Evolutionary conservation across 2,329 filamentous ascomycete species (phyloP).

Genomic region (Fusarium sterilihyphosum): DNA sequence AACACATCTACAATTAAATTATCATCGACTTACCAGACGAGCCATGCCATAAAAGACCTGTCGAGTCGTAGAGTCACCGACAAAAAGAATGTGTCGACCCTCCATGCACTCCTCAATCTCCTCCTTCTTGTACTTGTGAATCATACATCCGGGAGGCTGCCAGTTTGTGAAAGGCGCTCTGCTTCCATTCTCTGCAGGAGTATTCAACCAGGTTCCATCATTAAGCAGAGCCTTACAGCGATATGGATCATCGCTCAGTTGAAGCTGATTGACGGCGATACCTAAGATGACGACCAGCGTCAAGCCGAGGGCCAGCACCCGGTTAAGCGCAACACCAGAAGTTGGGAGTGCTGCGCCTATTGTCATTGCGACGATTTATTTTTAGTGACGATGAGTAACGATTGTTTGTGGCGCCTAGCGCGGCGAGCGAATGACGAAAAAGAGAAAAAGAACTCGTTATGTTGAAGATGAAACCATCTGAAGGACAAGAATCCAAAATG

Average conservation of each 20-base stretch:
- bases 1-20: background rate
- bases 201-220: constrained; percentile 59
- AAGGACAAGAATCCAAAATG: background rate
- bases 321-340: constrained; percentile 25
- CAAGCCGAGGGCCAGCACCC: constrained; percentile 29
- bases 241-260: constrained; percentile 55
- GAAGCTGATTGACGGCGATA: constrained; percentile 27
- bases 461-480: constrained; percentile 7
- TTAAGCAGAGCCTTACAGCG: constrained; percentile 63
- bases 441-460: background rate
- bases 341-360: constrained; percentile 24
- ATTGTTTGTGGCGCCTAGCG: constrained; percentile 10
- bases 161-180: constrained; percentile 57
- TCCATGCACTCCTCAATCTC: constrained; percentile 64
- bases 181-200: constrained; percentile 44
- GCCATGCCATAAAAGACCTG: constrained; percentile 66
- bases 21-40: constrained; percentile 38
- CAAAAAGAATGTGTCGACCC: constrained; percentile 62
- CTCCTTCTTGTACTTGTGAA: constrained; percentile 62
- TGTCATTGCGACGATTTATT: constrained; percentile 6
- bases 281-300: constrained; percentile 38
- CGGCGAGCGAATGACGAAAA: constrained; percentile 14
- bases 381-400: background rate
- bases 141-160: constrained; percentile 68
- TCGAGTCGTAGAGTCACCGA: constrained; percentile 68